These are phyloP conservation scores for Syncephalastrum racemosum DNA, from an alignment of 371 early-diverging fungal species.

Conservation along the genomic window DNA sequence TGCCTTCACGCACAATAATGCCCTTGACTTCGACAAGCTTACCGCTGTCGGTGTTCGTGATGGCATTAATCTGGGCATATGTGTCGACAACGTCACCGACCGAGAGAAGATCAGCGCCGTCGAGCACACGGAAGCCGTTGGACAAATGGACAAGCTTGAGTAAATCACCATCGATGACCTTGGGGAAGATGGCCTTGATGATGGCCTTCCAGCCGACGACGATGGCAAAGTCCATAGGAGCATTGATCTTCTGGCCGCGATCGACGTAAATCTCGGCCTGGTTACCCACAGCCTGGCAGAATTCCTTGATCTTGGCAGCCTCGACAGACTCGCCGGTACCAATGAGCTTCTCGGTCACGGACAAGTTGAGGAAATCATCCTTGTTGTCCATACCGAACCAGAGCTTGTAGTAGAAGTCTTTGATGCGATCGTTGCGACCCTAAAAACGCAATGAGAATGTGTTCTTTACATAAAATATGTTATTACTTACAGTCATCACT, in stretches of 20 bases:
- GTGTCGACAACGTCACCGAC: conserved; percentile 87
- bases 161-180: conserved; percentile 92
- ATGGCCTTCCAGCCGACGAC: conserved; percentile 94
- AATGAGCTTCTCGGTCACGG: conserved; percentile 63
- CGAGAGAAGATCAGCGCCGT: conserved; percentile 74
- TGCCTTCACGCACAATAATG: conserved; percentile 59
- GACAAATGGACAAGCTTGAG: conserved; percentile 91
- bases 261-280: conserved; percentile 85
- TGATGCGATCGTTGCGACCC: conserved; percentile 91
- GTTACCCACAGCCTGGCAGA: conserved; percentile 90
- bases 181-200: conserved; percentile 92
- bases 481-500: conserved; percentile 68
- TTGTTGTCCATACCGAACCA: conserved; percentile 75
- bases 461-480: neutral
- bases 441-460: conserved; percentile 13
- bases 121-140: conserved; percentile 90
- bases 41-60: conserved; percentile 83
- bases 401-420: conserved; percentile 86
- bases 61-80: conserved; percentile 73
- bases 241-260: conserved; percentile 65
- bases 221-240: conserved; percentile 95
- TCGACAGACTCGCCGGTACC: conserved; percentile 64
- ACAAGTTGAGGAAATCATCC: conserved; percentile 51
- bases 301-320: conserved; percentile 71
- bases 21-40: conserved; percentile 92